These are phyloP conservation scores for Cladosporium colombiae DNA, from an alignment of 2,329 filamentous ascomycete genomes.

Conservation along the genomic window DNA sequence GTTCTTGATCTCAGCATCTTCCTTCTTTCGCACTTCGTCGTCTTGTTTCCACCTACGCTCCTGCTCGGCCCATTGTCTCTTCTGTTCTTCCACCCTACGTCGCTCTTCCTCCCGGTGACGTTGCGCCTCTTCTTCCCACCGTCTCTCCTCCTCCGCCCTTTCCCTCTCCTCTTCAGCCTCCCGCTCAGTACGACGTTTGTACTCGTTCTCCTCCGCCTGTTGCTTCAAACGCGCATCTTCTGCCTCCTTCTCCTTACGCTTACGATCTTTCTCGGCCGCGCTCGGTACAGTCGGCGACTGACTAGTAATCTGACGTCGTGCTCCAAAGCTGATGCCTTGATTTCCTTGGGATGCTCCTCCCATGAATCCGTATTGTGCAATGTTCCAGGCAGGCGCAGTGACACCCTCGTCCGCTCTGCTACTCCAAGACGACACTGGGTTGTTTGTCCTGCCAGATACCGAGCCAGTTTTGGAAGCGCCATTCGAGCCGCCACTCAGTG, in stretches of 20 bases:
- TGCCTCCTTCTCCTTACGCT: slow-evolving; percentile 56
- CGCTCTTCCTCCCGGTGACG: slow-evolving; percentile 61
- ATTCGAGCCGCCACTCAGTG: slow-evolving; percentile 57
- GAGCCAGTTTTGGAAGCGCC: slow-evolving; percentile 57
- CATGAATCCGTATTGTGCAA: slow-evolving; percentile 97
- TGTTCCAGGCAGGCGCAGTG: slow-evolving; percentile 94
- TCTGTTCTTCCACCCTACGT: slow-evolving; percentile 65
- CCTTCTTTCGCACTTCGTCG: slow-evolving; percentile 68
- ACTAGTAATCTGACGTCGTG: slow-evolving; percentile 86
- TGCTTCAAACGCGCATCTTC: slow-evolving; percentile 55
- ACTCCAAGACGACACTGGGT: slow-evolving; percentile 85
- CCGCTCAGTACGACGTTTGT: slow-evolving; percentile 49
- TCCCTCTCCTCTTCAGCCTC: slow-evolving; percentile 65
- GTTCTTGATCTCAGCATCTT: slow-evolving; percentile 72
- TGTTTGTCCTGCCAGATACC: slow-evolving; percentile 45
- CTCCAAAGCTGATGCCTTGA: slow-evolving; percentile 89
- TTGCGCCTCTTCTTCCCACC: slow-evolving; percentile 66
- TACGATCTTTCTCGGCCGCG: slow-evolving; percentile 80
- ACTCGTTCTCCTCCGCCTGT: slow-evolving; percentile 56
- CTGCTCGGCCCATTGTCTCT: slow-evolving; percentile 74
- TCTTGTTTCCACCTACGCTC: slow-evolving; percentile 75
- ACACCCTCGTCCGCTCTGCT: slow-evolving; percentile 76
- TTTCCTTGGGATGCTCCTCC: slow-evolving; percentile 95
- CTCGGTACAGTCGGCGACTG: slow-evolving; percentile 77
- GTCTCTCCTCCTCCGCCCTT: slow-evolving; percentile 63